Percentiles rank a stretch among this genome's conserved stretches.
Conservation (phyloP, 371 early-diverging fungal species). For the Dichotomocladium elegans region DNA sequence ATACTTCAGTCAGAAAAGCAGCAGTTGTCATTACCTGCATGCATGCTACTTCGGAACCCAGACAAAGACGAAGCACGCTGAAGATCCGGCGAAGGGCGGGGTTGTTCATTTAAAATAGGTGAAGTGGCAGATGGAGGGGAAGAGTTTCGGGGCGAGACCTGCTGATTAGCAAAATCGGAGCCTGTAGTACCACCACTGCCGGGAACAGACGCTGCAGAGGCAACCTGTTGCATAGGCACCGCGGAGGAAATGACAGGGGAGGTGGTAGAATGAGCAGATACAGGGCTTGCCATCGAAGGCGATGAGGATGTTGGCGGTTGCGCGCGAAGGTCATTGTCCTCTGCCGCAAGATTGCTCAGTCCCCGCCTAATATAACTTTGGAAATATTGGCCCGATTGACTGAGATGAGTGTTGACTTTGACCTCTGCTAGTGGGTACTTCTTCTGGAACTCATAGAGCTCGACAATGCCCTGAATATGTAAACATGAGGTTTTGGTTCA, state of each 20-base stretch:
- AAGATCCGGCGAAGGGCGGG: slow-evolving; percentile 4
- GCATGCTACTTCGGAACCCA: slow-evolving; percentile 9
- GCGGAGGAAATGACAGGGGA: background rate
- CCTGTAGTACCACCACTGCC: background rate
- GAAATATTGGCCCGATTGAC: slow-evolving; percentile 68
- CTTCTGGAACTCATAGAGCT: slow-evolving; percentile 76
- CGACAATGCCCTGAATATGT: slow-evolving; percentile 59
- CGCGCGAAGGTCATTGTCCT: slow-evolving; percentile 41
- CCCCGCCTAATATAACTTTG: slow-evolving; percentile 77
- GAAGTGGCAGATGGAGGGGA: slow-evolving; percentile 5
- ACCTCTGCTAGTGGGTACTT: slow-evolving; percentile 59
- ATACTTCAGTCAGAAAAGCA: background rate
- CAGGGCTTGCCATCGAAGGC: background rate
- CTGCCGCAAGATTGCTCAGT: slow-evolving; percentile 58
- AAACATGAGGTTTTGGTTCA: background rate
- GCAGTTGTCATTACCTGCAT: slow-evolving; percentile 10
- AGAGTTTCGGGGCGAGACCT: slow-evolving; percentile 7
- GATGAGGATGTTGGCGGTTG: background rate
- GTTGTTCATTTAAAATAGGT: slow-evolving; percentile 5
- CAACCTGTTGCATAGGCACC: background rate
- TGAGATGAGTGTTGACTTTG: slow-evolving; percentile 57
- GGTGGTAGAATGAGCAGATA: background rate
- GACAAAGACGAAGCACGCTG: slow-evolving; percentile 4
- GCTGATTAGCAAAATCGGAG: background rate
- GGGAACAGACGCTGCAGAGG: background rate